Conservation (phyloP, 2,329 filamentous ascomycete species). For the Penicillium sp. region DNA sequence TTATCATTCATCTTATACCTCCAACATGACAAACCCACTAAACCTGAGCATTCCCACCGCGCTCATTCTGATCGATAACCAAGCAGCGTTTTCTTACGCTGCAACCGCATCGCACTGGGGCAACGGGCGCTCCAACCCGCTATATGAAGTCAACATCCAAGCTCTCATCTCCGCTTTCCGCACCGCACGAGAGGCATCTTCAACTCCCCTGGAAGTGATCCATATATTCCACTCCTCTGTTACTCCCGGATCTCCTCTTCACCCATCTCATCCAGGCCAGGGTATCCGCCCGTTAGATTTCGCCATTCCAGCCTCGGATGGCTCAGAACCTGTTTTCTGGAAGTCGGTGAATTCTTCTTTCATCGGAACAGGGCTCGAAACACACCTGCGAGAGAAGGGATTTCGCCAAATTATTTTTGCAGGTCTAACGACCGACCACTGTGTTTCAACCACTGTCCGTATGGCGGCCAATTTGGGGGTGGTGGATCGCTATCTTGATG, state of each 20-base stretch:
- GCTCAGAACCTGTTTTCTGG: slow-evolving; percentile 45
- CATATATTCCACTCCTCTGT: slow-evolving; percentile 53
- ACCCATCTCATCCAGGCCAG: slow-evolving; percentile 36
- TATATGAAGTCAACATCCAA: slow-evolving; percentile 50
- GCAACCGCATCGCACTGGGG: slow-evolving; percentile 42
- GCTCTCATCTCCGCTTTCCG: slow-evolving; percentile 44
- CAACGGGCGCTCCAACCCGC: slow-evolving; percentile 48
- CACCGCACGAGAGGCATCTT: slow-evolving; percentile 21
- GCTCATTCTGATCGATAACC: slow-evolving; percentile 55
- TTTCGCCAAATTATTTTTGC: slow-evolving; percentile 47
- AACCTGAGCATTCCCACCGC: slow-evolving; percentile 40
- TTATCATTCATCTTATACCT: background rate
- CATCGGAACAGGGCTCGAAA: slow-evolving; percentile 50
- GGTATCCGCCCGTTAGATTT: slow-evolving; percentile 37
- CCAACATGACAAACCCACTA: slow-evolving; percentile 21
- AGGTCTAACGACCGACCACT: slow-evolving; percentile 56
- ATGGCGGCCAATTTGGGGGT: slow-evolving; percentile 55
- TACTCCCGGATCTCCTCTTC: slow-evolving; percentile 39
- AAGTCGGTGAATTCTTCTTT: slow-evolving; percentile 55
- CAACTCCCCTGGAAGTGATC: slow-evolving; percentile 40
- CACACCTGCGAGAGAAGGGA: slow-evolving; percentile 35
- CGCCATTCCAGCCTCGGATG: slow-evolving; percentile 32
- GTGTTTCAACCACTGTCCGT: slow-evolving; percentile 53
- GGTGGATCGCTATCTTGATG: slow-evolving; percentile 35
- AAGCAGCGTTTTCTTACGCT: slow-evolving; percentile 47